Evolutionary conservation across 1,139 yeast genomes (phyloP).

Genomic region (Eremothecium cymbalariae): DNA sequence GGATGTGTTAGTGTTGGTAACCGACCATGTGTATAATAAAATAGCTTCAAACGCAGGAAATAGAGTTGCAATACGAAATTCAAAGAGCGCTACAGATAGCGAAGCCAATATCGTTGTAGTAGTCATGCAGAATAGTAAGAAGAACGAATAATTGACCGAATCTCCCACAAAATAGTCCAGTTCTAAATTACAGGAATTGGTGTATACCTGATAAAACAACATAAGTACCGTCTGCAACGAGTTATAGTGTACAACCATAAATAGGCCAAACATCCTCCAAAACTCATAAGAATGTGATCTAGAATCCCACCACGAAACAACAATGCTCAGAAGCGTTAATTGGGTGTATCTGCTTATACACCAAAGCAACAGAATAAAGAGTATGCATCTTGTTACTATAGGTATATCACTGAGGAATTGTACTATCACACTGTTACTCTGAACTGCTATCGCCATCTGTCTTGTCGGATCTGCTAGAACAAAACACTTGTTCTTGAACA

Average conservation of each 20-base stretch:
- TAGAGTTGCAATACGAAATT: conserved; percentile 14
- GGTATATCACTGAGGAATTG: neutral
- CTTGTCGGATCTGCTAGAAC: too few relatives aligned
- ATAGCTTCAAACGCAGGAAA: conserved; percentile 20
- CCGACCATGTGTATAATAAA: conserved; percentile 29
- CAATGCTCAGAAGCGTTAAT: neutral
- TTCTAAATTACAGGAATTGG: conserved; percentile 25
- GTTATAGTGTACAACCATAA: conserved; percentile 19
- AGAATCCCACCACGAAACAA: conserved; percentile 16
- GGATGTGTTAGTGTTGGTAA: conserved; percentile 25
- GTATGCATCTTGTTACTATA: neutral
- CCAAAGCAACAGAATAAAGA: neutral
- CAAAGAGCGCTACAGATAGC: conserved; percentile 8
- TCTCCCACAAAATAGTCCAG: conserved; percentile 16
- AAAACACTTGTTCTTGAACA: too few relatives aligned
- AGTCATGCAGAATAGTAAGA: conserved; percentile 20
- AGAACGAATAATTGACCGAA: conserved; percentile 24
- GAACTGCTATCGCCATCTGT: neutral
- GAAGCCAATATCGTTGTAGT: conserved; percentile 10
- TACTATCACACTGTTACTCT: neutral
- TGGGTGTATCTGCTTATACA: neutral
- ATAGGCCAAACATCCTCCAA: conserved; percentile 27
- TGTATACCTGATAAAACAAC: conserved; percentile 24
- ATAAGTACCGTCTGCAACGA: conserved; percentile 25
- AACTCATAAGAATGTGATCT: conserved; percentile 14